Percentiles rank a stretch among this genome's conserved stretches.
Evolutionary conservation across 2,329 filamentous ascomycete species (phyloP).

Genomic region (Talaromyces sp.): DNA sequence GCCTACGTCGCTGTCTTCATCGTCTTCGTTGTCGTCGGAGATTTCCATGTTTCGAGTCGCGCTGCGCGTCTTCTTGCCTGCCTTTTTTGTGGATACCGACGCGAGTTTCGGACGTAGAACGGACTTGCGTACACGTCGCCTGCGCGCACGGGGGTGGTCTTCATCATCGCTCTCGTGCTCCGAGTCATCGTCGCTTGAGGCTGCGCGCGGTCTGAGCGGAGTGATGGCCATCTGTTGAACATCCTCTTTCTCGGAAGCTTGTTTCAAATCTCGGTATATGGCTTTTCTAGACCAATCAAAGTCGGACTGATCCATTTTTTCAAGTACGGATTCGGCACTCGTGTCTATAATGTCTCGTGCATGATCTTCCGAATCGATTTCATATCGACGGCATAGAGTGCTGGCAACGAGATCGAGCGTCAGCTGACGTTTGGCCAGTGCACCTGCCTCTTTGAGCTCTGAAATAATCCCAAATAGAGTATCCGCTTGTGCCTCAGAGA

Average conservation of each 20-base stretch:
- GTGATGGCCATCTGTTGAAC: constrained; percentile 25
- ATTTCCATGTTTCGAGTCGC: not conserved
- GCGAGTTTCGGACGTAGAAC: constrained; percentile 39
- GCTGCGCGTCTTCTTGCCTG: constrained; percentile 22
- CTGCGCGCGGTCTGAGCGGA: constrained; percentile 26
- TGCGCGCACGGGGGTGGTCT: constrained; percentile 18
- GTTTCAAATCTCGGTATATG: constrained; percentile 37
- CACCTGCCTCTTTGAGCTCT: constrained; percentile 35
- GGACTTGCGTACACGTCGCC: constrained; percentile 35
- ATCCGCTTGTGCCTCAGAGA: constrained; percentile 30
- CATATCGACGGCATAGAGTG: constrained; percentile 29
- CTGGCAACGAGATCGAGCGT: constrained; percentile 29
- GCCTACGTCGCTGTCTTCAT: constrained; percentile 25
- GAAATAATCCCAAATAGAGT: constrained; percentile 32
- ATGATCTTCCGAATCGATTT: constrained; percentile 28
- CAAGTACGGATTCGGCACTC: constrained; percentile 26
- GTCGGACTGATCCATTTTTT: constrained; percentile 30
- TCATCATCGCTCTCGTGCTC: constrained; percentile 16
- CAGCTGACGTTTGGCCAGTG: constrained; percentile 36
- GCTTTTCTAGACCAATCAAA: constrained; percentile 38
- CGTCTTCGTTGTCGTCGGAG: constrained; percentile 13
- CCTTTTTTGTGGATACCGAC: constrained; percentile 35
- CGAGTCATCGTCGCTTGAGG: constrained; percentile 19
- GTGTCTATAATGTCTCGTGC: constrained; percentile 31
- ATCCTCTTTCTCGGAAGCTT: constrained; percentile 22